Evolutionary conservation across 768 basidiomycete species (phyloP), one percentile per base, ranked within the genome.

Genomic region (Psilocybe sp.): DNA sequence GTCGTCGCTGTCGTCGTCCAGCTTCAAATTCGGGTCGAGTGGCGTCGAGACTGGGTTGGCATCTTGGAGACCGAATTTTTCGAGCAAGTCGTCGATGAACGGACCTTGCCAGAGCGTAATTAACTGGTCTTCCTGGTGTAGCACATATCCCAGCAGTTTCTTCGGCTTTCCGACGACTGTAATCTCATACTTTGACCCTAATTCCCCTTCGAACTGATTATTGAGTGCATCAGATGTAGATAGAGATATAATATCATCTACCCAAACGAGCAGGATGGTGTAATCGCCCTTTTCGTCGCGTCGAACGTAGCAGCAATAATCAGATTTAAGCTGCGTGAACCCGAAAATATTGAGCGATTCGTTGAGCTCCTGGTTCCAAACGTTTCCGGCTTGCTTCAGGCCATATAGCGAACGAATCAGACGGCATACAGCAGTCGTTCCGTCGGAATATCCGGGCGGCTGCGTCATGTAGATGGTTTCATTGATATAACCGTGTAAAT

Each of bases 401-500:
- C 76, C 69, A 45, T 77, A 78, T 2, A 78, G 51, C 1, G 61
- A 54, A 13, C 60, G 50, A 0, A 47, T 34, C 0, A 74, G 56
- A 1, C 40, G 46, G 23, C 62, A 58, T 15, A 66, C 59, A 16
- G 41, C 32, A 20, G 48, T 55, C 42, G 62, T 57, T 10, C 64
- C 47, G 16, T 68, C 63, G 1, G 60, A 35, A 40, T 65, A 72
- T 0, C 70, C 66, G 4, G 58, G 52, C 0, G 73, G 74, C 55
- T 74, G 71, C 2, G 37, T 2, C 69, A 77, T 73, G 36, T 69
- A 76, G 2, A 77, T 71, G 10, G 60, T 60, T 20, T 74, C 64
- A 1, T 61, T 49, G 0, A 70, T 37, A 43, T 54, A 32, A 0
- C 65, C 61, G 53, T 72, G 60, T 34, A 72, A 54, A 55, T 68